These are phyloP conservation scores for Cryptococcus maquisensis DNA, from an alignment of 1,284 basidiomycete species.

Conservation along the genomic window DNA sequence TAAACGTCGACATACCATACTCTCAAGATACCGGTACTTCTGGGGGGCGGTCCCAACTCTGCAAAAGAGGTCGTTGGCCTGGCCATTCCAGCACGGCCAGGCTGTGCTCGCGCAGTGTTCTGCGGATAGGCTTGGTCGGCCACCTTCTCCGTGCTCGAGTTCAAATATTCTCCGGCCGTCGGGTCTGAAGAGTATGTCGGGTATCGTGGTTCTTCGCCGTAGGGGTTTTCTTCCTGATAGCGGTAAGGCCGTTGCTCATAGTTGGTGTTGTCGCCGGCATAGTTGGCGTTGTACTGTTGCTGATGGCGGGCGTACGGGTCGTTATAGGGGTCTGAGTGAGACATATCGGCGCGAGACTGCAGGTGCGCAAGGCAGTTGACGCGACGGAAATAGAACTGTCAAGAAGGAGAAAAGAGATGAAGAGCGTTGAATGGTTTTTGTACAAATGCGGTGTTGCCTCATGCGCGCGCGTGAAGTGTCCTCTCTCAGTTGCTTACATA, in stretches of 20 bases:
- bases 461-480: not conserved
- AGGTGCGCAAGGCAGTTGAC: not conserved
- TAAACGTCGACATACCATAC: slow-evolving; percentile 44
- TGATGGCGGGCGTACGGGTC: slow-evolving; percentile 9
- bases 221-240: slow-evolving; percentile 13
- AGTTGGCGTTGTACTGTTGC: not conserved
- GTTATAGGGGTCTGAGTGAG: slow-evolving; percentile 4
- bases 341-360: slow-evolving; percentile 3
- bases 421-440: not conserved
- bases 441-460: not conserved
- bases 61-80: slow-evolving; percentile 31
- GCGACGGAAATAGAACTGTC: not conserved
- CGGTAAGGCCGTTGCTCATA: slow-evolving; percentile 2
- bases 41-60: slow-evolving; percentile 43
- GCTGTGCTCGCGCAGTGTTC: slow-evolving; percentile 26
- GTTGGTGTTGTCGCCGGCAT: slow-evolving; percentile 1
- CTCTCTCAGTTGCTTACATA: too few species aligned
- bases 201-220: slow-evolving; percentile 20
- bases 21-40: slow-evolving; percentile 46
- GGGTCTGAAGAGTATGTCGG: slow-evolving; percentile 23
- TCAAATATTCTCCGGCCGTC: slow-evolving; percentile 10
- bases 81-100: slow-evolving; percentile 31
- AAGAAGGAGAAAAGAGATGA: not conserved
- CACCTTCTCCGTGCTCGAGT: slow-evolving; percentile 31
- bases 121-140: slow-evolving; percentile 9